Evolutionary conservation across 805 yeast genomes (phyloP).

Genomic region (Zygosaccharomyces bisporus): DNA sequence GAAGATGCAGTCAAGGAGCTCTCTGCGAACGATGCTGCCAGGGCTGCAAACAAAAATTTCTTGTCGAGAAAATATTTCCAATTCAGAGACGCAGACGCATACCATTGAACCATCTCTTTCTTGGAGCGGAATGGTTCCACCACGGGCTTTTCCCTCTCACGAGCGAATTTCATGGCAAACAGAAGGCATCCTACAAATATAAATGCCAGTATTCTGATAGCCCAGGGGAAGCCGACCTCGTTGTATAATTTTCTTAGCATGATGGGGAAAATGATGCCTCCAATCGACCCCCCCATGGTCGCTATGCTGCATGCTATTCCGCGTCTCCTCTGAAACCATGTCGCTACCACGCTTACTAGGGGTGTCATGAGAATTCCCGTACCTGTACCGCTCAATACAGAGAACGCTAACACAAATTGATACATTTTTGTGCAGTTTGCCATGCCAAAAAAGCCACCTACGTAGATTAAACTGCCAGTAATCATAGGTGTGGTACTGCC

Average conservation of each 20-base stretch:
- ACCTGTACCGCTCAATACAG: slow-evolving; percentile 54
- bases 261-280: slow-evolving; percentile 54
- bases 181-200: slow-evolving; percentile 41
- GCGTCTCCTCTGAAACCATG: slow-evolving; percentile 59
- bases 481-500: slow-evolving; percentile 49
- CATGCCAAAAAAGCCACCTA: slow-evolving; percentile 53
- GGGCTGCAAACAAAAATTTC: slow-evolving; percentile 42
- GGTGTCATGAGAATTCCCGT: slow-evolving; percentile 61
- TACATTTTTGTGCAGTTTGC: slow-evolving; percentile 50
- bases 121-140: slow-evolving; percentile 38
- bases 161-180: slow-evolving; percentile 38
- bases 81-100: slow-evolving; percentile 30
- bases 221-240: slow-evolving; percentile 57
- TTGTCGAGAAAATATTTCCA: slow-evolving; percentile 41
- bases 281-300: slow-evolving; percentile 54
- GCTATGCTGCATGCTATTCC: slow-evolving; percentile 54
- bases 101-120: slow-evolving; percentile 31
- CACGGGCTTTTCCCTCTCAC: slow-evolving; percentile 38
- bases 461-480: slow-evolving; percentile 44
- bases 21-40: slow-evolving; percentile 47
- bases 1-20: slow-evolving; percentile 45
- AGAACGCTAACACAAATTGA: slow-evolving; percentile 61
- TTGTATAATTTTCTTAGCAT: slow-evolving; percentile 48
- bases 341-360: slow-evolving; percentile 56
- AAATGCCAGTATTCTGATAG: slow-evolving; percentile 51